These are phyloP conservation scores for Antitrichia curtipendula DNA, from an alignment of 225 moss, liverwort and hornwort species.

Conservation along the genomic window DNA sequence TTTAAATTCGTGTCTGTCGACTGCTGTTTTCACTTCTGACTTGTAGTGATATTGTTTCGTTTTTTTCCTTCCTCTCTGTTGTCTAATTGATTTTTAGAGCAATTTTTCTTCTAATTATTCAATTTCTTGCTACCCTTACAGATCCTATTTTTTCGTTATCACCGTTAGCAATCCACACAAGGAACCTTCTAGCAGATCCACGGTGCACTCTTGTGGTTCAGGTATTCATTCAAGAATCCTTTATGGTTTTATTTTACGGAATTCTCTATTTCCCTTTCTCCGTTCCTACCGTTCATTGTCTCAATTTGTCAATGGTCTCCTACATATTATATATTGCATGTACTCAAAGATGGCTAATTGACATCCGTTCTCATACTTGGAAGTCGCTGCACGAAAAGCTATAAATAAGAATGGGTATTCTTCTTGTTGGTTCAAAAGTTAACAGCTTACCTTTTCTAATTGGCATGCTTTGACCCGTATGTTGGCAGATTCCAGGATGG, in stretches of 20 bases:
- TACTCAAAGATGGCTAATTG: neutral
- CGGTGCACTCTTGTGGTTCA: slow-evolving; percentile 92
- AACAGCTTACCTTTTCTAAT: neutral
- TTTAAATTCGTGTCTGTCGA: neutral
- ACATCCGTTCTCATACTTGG: neutral
- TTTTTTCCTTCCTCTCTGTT: neutral
- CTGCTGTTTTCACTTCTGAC: neutral
- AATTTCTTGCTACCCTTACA: slow-evolving; percentile 1
- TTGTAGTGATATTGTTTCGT: neutral
- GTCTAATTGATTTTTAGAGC: neutral
- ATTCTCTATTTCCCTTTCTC: neutral
- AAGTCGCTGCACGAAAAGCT: neutral
- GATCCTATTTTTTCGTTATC: slow-evolving; percentile 94
- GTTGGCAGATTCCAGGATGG: slow-evolving; percentile 88
- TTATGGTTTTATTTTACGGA: neutral
- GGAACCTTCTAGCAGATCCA: slow-evolving; percentile 94
- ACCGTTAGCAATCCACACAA: slow-evolving; percentile 93
- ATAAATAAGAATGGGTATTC: neutral
- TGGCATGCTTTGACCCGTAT: neutral
- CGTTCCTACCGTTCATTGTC: neutral
- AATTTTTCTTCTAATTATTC: neutral
- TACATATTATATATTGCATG: neutral
- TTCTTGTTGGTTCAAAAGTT: neutral
- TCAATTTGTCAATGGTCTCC: neutral
- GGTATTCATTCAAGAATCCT: slow-evolving; percentile 20